phyloP scores from a whole-genome alignment of 2,329 filamentous ascomycete genomes.

The Aureobasidium sp. region DNA sequence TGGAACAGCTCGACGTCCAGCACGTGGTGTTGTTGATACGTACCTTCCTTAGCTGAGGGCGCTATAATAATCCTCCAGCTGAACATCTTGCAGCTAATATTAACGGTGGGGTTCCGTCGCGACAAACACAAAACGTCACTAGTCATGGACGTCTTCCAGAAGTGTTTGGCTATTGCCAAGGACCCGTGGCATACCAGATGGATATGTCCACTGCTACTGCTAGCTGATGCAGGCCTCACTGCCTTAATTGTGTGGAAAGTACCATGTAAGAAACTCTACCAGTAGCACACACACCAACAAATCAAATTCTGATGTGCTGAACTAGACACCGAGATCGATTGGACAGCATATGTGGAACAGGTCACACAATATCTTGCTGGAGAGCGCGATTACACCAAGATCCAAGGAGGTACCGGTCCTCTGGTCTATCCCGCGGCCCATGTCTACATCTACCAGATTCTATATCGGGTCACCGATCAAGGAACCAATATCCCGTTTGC shows the following conservation, averaged over 20 bases:
- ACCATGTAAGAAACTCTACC: too few species aligned
- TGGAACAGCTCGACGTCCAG: neutral
- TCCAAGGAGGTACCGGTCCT: slow-evolving; percentile 83
- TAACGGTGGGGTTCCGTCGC: neutral
- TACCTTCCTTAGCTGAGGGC: neutral
- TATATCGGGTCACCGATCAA: slow-evolving; percentile 70
- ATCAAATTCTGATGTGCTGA: slow-evolving; percentile 5
- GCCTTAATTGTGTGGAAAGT: slow-evolving; percentile 70
- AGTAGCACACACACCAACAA: too few species aligned
- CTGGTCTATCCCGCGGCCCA: slow-evolving; percentile 92
- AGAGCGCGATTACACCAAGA: slow-evolving; percentile 80
- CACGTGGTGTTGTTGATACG: neutral
- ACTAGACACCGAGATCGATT: slow-evolving; percentile 94
- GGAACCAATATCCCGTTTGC: slow-evolving; percentile 70
- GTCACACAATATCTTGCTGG: slow-evolving; percentile 70
- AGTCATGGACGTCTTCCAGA: slow-evolving; percentile 33
- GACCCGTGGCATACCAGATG: slow-evolving; percentile 53
- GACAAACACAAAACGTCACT: neutral
- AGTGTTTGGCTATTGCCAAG: slow-evolving; percentile 37
- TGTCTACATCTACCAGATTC: slow-evolving; percentile 77
- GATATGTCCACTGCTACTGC: slow-evolving; percentile 60
- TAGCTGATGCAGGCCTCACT: slow-evolving; percentile 66
- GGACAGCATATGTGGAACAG: slow-evolving; percentile 95
- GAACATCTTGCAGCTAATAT: neutral
- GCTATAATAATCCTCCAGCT: neutral